Conservation (phyloP, 768 basidiomycete species). For the Phaeotremella fagi region DNA sequence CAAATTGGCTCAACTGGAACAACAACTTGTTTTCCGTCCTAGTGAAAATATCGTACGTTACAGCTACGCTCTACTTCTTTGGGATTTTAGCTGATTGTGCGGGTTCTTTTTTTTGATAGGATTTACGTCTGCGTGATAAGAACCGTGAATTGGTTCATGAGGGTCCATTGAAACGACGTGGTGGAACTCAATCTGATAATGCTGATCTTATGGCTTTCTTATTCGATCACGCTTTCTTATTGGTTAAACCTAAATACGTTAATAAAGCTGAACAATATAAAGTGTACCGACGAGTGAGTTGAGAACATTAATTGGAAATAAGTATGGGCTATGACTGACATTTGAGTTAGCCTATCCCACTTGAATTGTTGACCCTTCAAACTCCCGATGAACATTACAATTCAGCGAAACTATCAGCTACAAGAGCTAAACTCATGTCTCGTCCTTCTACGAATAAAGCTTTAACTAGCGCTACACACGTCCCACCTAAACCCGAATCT, state of each 20-base stretch:
- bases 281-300: constrained; percentile 85
- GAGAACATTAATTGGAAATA: background rate
- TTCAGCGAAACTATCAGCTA: constrained; percentile 42
- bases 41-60: constrained; percentile 79
- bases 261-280: constrained; percentile 81
- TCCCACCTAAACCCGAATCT: constrained; percentile 50
- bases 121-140: constrained; percentile 79
- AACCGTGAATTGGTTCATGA: constrained; percentile 87
- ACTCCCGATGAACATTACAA: constrained; percentile 66
- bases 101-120: constrained; percentile 53
- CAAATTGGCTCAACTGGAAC: constrained; percentile 87
- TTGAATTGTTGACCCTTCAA: constrained; percentile 81
- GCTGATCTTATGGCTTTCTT: constrained; percentile 90
- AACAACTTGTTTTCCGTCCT: constrained; percentile 80
- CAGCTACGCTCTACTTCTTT: constrained; percentile 6
- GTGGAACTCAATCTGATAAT: constrained; percentile 62
- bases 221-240: constrained; percentile 92
- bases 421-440: constrained; percentile 30
- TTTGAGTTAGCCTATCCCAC: constrained; percentile 88
- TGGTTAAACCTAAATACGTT: constrained; percentile 79
- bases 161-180: constrained; percentile 79
- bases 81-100: too few species aligned
- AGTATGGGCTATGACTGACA: too few species aligned
- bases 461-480: constrained; percentile 27
- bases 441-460: constrained; percentile 25